Evolutionary conservation across 495 filamentous ascomycete species (phyloP).

Genomic region (Copromyces sp.): DNA sequence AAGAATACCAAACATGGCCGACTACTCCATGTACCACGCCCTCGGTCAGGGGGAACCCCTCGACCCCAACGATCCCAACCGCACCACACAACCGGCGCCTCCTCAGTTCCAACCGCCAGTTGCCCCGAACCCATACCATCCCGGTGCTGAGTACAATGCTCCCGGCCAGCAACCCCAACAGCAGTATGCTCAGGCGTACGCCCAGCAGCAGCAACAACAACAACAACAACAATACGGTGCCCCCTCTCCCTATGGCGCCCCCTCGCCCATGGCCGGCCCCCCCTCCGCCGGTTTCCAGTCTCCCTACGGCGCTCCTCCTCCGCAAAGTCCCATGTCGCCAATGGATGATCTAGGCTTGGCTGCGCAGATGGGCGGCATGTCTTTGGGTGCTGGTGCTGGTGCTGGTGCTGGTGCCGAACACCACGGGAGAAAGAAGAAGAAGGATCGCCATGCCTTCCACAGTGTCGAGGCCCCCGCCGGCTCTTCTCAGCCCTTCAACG

Average conservation of each 20-base stretch:
- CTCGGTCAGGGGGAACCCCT: conserved; percentile 50
- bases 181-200: conserved; percentile 26
- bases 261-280: conserved; percentile 27
- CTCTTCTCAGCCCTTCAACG: conserved; percentile 56
- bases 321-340: conserved; percentile 2
- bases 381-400: conserved; percentile 36
- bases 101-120: conserved; percentile 46
- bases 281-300: conserved; percentile 16
- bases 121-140: conserved; percentile 49
- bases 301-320: background rate
- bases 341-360: conserved; percentile 50
- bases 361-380: conserved; percentile 80
- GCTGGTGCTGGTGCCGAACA: conserved; percentile 35
- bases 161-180: conserved; percentile 15
- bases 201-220: background rate
- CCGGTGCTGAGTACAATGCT: conserved; percentile 38
- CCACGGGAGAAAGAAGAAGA: conserved; percentile 67
- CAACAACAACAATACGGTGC: conserved; percentile 17
- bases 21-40: conserved; percentile 69
- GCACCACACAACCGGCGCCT: conserved; percentile 44
- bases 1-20: conserved; percentile 46
- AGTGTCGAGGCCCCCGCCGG: conserved; percentile 61
- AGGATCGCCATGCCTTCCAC: conserved; percentile 89
- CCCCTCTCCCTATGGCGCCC: conserved; percentile 21
- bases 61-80: conserved; percentile 54